phyloP scores from a whole-genome alignment of 2,329 filamentous ascomycete genomes.

The Aspergillus brunneoviolaceus region DNA sequence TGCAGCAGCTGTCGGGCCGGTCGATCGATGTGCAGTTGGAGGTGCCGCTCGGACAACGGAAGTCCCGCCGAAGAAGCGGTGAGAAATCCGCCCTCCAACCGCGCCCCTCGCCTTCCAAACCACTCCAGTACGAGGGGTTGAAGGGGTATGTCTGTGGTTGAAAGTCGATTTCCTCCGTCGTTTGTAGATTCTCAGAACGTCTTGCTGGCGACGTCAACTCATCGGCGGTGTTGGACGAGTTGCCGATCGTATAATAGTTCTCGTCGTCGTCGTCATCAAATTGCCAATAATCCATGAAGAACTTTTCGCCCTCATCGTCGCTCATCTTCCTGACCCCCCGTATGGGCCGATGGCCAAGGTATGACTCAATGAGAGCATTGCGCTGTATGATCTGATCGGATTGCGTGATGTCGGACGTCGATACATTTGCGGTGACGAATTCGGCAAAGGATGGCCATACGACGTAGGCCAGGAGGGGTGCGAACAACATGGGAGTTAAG shows the following conservation, averaged over 20 bases:
- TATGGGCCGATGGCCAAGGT: constrained; percentile 26
- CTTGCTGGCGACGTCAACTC: neutral
- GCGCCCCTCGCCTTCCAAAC: constrained; percentile 1
- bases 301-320: constrained; percentile 49
- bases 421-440: constrained; percentile 5
- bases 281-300: constrained; percentile 48
- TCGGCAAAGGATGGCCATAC: constrained; percentile 10
- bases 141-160: constrained; percentile 18
- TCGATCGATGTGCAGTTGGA: constrained; percentile 55
- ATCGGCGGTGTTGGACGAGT: neutral
- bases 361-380: constrained; percentile 32
- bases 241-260: neutral
- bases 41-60: constrained; percentile 58
- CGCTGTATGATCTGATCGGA: constrained; percentile 15
- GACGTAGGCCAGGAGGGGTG: constrained; percentile 1
- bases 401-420: neutral
- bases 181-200: neutral
- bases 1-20: constrained; percentile 60
- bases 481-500: constrained; percentile 3
- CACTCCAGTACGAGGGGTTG: constrained; percentile 8
- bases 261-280: constrained; percentile 27
- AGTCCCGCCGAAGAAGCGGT: constrained; percentile 42
- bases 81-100: constrained; percentile 7
- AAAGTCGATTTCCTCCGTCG: constrained; percentile 8
- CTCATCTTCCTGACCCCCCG: constrained; percentile 43